A percentile compares a stretch with the other conserved stretches of the same genome.
Evolutionary conservation across 2,329 filamentous ascomycete species (phyloP).

Genomic region (Arthrobotrys megalospora): DNA sequence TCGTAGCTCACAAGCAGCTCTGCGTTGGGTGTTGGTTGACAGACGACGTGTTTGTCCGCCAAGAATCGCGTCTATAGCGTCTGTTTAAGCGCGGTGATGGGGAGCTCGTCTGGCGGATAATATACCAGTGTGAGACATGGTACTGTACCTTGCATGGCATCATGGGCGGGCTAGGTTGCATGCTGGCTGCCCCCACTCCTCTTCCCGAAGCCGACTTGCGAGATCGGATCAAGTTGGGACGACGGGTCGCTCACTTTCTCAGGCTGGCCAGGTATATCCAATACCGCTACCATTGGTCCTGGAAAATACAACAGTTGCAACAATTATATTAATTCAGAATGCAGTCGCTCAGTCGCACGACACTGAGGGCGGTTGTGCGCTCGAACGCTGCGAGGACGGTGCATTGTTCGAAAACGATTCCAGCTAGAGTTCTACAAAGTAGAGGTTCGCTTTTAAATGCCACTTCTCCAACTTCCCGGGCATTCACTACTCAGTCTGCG

Average conservation of each 20-base stretch:
- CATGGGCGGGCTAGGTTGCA: slow-evolving; percentile 20
- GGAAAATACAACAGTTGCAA: slow-evolving; percentile 34
- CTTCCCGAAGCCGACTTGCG: slow-evolving; percentile 38
- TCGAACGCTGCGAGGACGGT: neutral
- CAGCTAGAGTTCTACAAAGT: neutral
- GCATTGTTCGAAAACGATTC: slow-evolving; percentile 6
- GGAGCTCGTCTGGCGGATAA: slow-evolving; percentile 15
- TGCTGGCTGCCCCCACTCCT: slow-evolving; percentile 25
- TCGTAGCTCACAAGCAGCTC: slow-evolving; percentile 30
- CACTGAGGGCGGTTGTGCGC: slow-evolving; percentile 30
- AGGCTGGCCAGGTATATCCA: neutral
- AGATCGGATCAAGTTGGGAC: slow-evolving; percentile 48
- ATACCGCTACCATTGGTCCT: no score
- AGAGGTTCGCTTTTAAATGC: slow-evolving; percentile 1
- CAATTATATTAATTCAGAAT: slow-evolving; percentile 18
- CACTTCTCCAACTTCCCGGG: neutral
- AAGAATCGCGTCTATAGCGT: slow-evolving; percentile 33
- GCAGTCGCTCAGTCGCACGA: slow-evolving; percentile 39
- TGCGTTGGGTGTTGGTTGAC: slow-evolving; percentile 43
- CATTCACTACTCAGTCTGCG: slow-evolving; percentile 27
- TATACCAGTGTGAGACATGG: no score
- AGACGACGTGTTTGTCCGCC: slow-evolving; percentile 52
- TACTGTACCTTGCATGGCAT: slow-evolving; percentile 44
- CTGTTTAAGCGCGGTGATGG: neutral
- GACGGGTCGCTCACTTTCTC: neutral